Evolutionary conservation across 495 filamentous ascomycete species (phyloP).

Genomic region (Neurospora sp.): DNA sequence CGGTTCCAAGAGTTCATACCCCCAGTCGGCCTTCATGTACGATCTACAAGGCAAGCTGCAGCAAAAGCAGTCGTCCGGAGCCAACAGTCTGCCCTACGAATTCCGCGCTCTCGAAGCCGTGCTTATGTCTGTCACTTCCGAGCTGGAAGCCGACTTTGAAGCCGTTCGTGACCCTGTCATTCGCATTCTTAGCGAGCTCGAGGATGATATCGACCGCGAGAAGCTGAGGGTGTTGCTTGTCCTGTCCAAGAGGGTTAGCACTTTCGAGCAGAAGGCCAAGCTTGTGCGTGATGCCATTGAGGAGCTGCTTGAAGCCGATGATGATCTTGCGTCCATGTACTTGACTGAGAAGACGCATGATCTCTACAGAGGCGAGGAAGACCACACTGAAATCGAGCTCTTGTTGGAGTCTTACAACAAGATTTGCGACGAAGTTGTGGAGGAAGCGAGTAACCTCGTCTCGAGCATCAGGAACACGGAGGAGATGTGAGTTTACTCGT

Average conservation of each 20-base stretch:
- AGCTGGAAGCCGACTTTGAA: conserved; percentile 87
- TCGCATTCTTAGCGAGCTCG: conserved; percentile 73
- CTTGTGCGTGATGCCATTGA: conserved; percentile 92
- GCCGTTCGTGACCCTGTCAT: conserved; percentile 86
- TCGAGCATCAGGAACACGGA: conserved; percentile 96
- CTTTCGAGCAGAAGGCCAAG: conserved; percentile 94
- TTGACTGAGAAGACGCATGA: conserved; percentile 75
- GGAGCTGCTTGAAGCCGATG: conserved; percentile 93
- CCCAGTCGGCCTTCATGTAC: conserved; percentile 94
- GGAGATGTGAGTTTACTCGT: conserved; percentile 64
- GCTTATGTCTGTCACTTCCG: conserved; percentile 71
- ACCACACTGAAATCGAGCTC: conserved; percentile 96
- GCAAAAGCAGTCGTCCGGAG: conserved; percentile 39
- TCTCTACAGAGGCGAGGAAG: conserved; percentile 63
- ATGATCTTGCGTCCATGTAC: conserved; percentile 93
- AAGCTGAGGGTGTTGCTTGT: conserved; percentile 84
- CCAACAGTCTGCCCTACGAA: conserved; percentile 54
- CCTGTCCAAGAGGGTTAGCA: conserved; percentile 88
- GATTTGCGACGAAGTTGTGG: conserved; percentile 94
- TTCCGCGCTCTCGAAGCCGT: conserved; percentile 74
- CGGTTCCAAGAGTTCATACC: conserved; percentile 87
- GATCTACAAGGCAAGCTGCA: conserved; percentile 60
- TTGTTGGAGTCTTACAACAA: conserved; percentile 95
- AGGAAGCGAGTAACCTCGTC: conserved; percentile 83
- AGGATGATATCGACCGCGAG: conserved; percentile 95